phyloP scores from a whole-genome alignment of 129 eudicot species.

The Lonicera japonica region DNA sequence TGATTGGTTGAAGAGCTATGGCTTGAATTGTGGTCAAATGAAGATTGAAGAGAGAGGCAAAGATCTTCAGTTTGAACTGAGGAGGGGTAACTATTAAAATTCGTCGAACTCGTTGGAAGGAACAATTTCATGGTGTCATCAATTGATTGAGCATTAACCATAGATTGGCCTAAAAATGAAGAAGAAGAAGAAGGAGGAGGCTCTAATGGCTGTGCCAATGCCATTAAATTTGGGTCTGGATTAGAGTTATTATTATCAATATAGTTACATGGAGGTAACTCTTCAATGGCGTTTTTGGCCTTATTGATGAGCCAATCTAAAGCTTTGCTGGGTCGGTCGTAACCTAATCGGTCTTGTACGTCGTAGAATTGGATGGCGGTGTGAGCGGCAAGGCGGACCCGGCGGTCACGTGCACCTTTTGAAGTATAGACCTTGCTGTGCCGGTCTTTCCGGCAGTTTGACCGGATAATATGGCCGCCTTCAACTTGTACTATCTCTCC shows the following conservation, averaged over 20 bases:
- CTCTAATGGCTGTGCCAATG: conserved; percentile 2
- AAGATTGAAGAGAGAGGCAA: conserved; percentile 34
- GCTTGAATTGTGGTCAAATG: conserved; percentile 9
- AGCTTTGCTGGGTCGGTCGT: conserved; percentile 47
- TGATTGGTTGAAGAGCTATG: conserved; percentile 7
- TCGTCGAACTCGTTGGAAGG: conserved; percentile 24
- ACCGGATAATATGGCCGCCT: conserved; percentile 41
- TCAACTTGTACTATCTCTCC: conserved; percentile 38
- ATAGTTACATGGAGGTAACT: conserved; percentile 26
- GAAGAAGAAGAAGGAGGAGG: background rate
- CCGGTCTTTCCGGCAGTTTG: conserved; percentile 37
- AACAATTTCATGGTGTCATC: conserved; percentile 33
- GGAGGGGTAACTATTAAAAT: conserved; percentile 17
- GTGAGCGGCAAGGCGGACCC: conserved; percentile 44
- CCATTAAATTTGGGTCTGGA: background rate
- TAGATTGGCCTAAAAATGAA: background rate
- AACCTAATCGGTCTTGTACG: conserved; percentile 47
- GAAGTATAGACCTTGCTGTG: conserved; percentile 48
- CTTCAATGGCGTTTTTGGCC: conserved; percentile 37
- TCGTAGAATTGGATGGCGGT: conserved; percentile 54
- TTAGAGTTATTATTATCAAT: background rate
- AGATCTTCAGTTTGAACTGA: conserved; percentile 18
- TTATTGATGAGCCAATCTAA: conserved; percentile 49
- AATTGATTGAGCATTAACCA: background rate
- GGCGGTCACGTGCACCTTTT: conserved; percentile 46